Evolutionary conservation across 257 asterid genomes (phyloP), one percentile per base, ranked within the genome.

Genomic region (Solanum ossicruentum): DNA sequence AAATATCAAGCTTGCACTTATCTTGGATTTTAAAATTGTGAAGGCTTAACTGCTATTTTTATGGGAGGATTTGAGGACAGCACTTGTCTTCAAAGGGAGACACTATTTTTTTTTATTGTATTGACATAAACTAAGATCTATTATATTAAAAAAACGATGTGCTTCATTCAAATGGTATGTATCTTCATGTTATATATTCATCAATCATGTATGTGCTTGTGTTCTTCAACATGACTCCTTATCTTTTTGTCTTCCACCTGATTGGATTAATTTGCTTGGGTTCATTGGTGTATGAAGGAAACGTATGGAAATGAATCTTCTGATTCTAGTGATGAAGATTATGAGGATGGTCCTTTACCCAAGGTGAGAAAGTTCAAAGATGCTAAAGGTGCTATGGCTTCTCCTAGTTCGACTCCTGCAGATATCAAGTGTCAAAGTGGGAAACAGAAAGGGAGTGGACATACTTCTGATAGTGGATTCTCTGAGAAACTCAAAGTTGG

Each of bases 281-380:
- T 80, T 26, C 71, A 45, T 41, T 85, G 66, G 51, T 73, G 16
- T 83, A 2, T 81, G 72, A 83, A 97, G 99, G 99, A 97, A 92
- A 90, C 98, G 80, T 97, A 86, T 85, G 97, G 98, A 86, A 89
- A 89, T 87, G 87, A 83, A 66, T 88, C 94, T 86, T 92, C 99
- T 73, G 99, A 94, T 87, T 95, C 99, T 81, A 94, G 98, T 47
- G 98, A 95, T 61, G 98, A 95, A 88, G 99, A 94, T 87, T 97
- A 85, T 89, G 92, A 88, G 73, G 95, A 89, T 89, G 61, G 88
- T 82, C 78, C 87, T 36, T 72, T 85, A 85, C 85, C 63, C 73
- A 95, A 92, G 94, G 91, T 89, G 85, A 89, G 89, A 85, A 92
- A 85, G 85, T 87, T 57, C 55, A 67, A 73, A 81, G 41, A 81